Evolutionary conservation across 2,329 filamentous ascomycete species (phyloP), one percentile per base, ranked within the genome.

Genomic region (Cephalotrichum gorgonifer): DNA sequence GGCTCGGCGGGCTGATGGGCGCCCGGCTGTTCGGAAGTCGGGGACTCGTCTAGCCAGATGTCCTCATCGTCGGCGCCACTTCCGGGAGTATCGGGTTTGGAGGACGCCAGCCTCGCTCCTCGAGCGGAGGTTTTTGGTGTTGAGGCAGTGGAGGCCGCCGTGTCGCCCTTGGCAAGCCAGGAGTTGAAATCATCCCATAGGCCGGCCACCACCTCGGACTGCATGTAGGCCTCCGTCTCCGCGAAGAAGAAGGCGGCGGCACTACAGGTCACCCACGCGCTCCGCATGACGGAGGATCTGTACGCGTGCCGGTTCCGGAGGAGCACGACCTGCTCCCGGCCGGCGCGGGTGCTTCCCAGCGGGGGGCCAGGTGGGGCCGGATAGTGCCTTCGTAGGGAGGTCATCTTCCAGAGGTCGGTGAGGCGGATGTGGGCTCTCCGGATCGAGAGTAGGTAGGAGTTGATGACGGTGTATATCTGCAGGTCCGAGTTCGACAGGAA

Each of bases 221-320:
- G 91, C 42, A 97, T 81, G 58, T 95, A 97, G 3, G 81, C 81
- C 55, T 91, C 86, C 14, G 88, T 84, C 62, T 96, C 90, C 0
- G 86, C 88, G 3, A 97, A 73, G 56, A 97, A 86, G 67, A 95
- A 96, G 4, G 95, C 79, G 2, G 88, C 85, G 2, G 89, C 86
- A 59, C 86, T 89, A 56, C 86, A 85, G 0, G 88, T 94, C 0
- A 89, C 91, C 93, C 93, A 98, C 1, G 91, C 78, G 54, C 82
- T 85, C 15, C 93, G 81, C 75, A 95, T 85, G 1, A 78, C 75
- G 30, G 74, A 72, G 4, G 78, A 75, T 17, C 91, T 76, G 15
- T 69, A 61, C 25, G 79, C 79, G 55, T 82, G 78, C 46, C 86
- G 77, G 55, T 78, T 68, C 26, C 88, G 78, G 11, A 86, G 74